Evolutionary conservation across 257 asterid genomes (phyloP).

Genomic region (Marsdenia floribunda): DNA sequence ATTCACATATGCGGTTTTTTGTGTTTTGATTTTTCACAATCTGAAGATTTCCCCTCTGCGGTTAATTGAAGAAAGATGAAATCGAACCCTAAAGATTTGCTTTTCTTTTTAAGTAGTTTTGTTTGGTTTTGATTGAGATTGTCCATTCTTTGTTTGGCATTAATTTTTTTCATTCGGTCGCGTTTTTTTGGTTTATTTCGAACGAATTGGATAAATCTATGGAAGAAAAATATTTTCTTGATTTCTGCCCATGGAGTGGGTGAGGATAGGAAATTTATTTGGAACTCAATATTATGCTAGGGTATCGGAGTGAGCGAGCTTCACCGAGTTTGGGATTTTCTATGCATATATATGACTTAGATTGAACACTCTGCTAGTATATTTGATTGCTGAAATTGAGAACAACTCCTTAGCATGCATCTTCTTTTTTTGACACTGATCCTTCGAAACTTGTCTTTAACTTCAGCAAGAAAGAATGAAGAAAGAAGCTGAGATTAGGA

Average conservation of each 20-base stretch:
- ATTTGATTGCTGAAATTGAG: neutral
- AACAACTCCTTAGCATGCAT: neutral
- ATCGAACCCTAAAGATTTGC: conserved; percentile 7
- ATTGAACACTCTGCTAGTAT: neutral
- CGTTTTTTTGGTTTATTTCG: neutral
- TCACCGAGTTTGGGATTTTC: neutral
- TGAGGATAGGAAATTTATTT: neutral
- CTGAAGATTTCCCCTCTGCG: neutral
- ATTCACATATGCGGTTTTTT: neutral
- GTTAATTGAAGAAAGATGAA: neutral
- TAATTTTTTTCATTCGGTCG: neutral
- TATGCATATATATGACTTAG: no score
- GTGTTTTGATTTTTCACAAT: neutral
- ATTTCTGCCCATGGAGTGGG: neutral
- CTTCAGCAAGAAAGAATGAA: conserved; percentile 63
- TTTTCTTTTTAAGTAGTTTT: neutral
- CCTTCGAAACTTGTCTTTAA: neutral
- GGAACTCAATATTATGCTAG: neutral
- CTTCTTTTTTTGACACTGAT: neutral
- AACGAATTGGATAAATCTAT: neutral
- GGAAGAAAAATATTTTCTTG: neutral
- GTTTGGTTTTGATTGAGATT: neutral
- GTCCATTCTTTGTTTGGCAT: neutral
- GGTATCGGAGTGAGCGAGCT: neutral
- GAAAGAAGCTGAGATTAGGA: conserved; percentile 58